Evolutionary conservation across 2,329 filamentous ascomycete species (phyloP).

Genomic region (Balansia obtecta): DNA sequence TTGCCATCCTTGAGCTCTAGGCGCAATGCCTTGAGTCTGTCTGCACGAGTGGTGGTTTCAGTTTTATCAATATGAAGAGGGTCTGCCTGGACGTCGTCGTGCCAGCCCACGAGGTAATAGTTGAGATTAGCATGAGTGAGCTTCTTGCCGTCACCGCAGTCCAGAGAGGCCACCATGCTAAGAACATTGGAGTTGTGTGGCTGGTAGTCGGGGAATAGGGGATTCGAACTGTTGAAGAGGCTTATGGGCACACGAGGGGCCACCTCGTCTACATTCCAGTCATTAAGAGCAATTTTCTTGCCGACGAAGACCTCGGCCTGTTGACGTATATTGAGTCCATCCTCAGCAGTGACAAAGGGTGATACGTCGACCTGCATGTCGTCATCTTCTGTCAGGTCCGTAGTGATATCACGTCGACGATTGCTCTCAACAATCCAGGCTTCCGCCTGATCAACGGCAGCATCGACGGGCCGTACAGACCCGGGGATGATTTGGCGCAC

Average conservation of each 20-base stretch:
- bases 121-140: slow-evolving; percentile 17
- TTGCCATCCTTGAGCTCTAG: slow-evolving; percentile 11
- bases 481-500: too few relatives aligned
- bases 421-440: slow-evolving; percentile 30
- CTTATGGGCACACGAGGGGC: too few relatives aligned
- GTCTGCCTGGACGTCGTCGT: slow-evolving; percentile 14
- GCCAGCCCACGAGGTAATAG: slow-evolving; percentile 30
- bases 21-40: slow-evolving; percentile 11
- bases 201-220: slow-evolving; percentile 28
- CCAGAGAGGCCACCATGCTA: slow-evolving; percentile 26
- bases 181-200: slow-evolving; percentile 29
- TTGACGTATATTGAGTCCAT: slow-evolving; percentile 12
- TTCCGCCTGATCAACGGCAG: too few relatives aligned
- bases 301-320: slow-evolving; percentile 33
- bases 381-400: slow-evolving; percentile 14
- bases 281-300: slow-evolving; percentile 10
- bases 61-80: slow-evolving; percentile 13
- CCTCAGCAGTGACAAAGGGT: slow-evolving; percentile 21
- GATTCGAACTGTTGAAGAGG: slow-evolving; percentile 16
- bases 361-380: slow-evolving; percentile 28
- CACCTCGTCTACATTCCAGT: slow-evolving; percentile 6
- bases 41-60: too few relatives aligned
- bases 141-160: slow-evolving; percentile 12
- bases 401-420: slow-evolving; percentile 16
- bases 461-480: too few relatives aligned